Percentiles rank a stretch among this genome's conserved stretches.
Conservation (phyloP, 352 stramenopile species). For the Globisporangium yorkense region DNA sequence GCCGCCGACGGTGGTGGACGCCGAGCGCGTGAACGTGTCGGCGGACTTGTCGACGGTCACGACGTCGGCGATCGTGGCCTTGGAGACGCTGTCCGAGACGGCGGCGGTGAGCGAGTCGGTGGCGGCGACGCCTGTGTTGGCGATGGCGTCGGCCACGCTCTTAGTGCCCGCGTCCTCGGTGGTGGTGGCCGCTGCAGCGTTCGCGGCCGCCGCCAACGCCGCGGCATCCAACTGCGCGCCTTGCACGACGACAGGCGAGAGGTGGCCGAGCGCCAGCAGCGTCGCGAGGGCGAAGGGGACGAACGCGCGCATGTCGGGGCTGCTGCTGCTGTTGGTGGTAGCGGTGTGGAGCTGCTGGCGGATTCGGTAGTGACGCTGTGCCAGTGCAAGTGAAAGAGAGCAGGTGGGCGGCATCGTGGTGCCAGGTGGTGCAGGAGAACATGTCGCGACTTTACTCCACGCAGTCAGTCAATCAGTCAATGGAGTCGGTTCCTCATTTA, state of each 20-base stretch:
- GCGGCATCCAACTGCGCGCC: constrained; percentile 8
- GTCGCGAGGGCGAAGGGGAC: constrained; percentile 5
- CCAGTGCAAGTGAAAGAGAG: no score
- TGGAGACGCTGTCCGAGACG: constrained; percentile 17
- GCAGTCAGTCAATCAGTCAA: no score
- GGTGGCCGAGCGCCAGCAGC: constrained; percentile 4
- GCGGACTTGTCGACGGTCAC: constrained; percentile 8
- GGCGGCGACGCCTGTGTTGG: not conserved
- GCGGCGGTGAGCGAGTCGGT: constrained; percentile 9
- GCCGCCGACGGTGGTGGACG: not conserved
- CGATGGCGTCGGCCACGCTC: constrained; percentile 4
- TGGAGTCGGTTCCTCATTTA: no score
- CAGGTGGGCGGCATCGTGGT: no score
- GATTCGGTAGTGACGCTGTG: no score
- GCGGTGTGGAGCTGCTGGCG: not conserved
- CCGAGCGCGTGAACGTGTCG: constrained; percentile 1
- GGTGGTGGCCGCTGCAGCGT: constrained; percentile 7
- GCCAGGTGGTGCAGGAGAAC: no score
- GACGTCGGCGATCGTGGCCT: constrained; percentile 11
- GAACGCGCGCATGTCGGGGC: not conserved
- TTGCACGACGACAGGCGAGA: not conserved
- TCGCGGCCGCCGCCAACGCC: constrained; percentile 10
- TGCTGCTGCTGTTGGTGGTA: no score
- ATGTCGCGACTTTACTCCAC: no score
- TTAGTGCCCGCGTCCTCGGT: not conserved